phyloP scores from a whole-genome alignment of 805 yeast species.

The Kazachstania martiniae region DNA sequence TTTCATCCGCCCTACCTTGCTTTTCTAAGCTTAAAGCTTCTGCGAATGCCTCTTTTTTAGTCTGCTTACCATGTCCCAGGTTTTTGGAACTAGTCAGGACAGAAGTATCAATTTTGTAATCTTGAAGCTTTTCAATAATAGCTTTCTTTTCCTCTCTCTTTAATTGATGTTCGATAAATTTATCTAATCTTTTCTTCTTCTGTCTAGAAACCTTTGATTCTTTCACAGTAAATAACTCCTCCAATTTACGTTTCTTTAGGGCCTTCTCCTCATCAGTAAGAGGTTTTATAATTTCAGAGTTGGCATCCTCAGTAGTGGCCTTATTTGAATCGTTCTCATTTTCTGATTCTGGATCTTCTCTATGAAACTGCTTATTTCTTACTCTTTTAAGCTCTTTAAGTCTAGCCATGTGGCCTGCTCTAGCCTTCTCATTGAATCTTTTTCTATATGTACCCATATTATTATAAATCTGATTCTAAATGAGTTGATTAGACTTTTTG shows the following conservation, averaged over 20 bases:
- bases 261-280: constrained; percentile 52
- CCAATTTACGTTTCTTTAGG: constrained; percentile 54
- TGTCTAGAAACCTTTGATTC: constrained; percentile 61
- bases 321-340: constrained; percentile 29
- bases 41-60: constrained; percentile 56
- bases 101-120: constrained; percentile 54
- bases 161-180: constrained; percentile 84
- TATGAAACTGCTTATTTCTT: constrained; percentile 56
- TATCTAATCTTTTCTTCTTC: constrained; percentile 74
- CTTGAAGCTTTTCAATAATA: constrained; percentile 59
- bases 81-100: constrained; percentile 61
- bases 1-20: constrained; percentile 56
- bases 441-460: constrained; percentile 83
- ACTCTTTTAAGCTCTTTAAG: constrained; percentile 57
- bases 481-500: too few relatives aligned
- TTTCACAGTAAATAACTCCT: constrained; percentile 45
- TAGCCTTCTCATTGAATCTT: constrained; percentile 76
- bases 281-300: constrained; percentile 53
- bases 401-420: constrained; percentile 74
- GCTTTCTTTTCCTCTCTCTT: constrained; percentile 80
- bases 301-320: constrained; percentile 33
- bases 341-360: constrained; percentile 26
- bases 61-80: constrained; percentile 63
- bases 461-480: too few relatives aligned
- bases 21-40: constrained; percentile 67